Percentiles rank a stretch among this genome's conserved stretches.
These are phyloP conservation scores for Zelopaecilomyces penicillatus DNA, from an alignment of 2,329 filamentous ascomycete species.

Conservation along the genomic window DNA sequence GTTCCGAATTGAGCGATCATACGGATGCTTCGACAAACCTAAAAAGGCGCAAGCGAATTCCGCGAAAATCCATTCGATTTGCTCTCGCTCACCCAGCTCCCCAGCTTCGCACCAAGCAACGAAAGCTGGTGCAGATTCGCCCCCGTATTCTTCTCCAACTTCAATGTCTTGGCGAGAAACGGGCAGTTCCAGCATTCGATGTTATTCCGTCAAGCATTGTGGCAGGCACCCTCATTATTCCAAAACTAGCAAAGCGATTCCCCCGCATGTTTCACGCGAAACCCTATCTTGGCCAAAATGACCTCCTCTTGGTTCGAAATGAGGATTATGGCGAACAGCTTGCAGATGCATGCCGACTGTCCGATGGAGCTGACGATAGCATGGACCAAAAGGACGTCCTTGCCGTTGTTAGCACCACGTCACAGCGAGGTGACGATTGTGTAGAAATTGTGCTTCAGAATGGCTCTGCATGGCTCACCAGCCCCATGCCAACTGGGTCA, in stretches of 20 bases:
- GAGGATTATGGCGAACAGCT: slow-evolving; percentile 48
- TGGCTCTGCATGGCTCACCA: slow-evolving; percentile 50
- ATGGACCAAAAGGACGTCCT: slow-evolving; percentile 47
- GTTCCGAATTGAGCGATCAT: slow-evolving; percentile 38
- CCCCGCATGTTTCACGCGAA: slow-evolving; percentile 56
- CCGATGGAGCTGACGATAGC: slow-evolving; percentile 36
- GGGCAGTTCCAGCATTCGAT: slow-evolving; percentile 62
- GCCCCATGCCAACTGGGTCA: slow-evolving; percentile 43
- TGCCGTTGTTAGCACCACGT: slow-evolving; percentile 58
- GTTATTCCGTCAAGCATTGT: slow-evolving; percentile 62
- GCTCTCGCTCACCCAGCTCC: slow-evolving; percentile 61
- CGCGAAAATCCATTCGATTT: slow-evolving; percentile 53
- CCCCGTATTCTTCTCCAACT: slow-evolving; percentile 64
- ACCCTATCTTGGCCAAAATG: slow-evolving; percentile 56
- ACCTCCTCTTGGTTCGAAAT: slow-evolving; percentile 62
- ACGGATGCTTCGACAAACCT: slow-evolving; percentile 30
- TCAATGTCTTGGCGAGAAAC: slow-evolving; percentile 53
- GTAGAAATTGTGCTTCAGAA: slow-evolving; percentile 60
- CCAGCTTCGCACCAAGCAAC: slow-evolving; percentile 49
- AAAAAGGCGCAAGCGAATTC: slow-evolving; percentile 34
- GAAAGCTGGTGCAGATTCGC: slow-evolving; percentile 57
- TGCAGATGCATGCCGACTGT: slow-evolving; percentile 13
- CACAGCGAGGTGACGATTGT: slow-evolving; percentile 39
- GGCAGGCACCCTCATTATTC: slow-evolving; percentile 46
- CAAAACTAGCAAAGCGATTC: slow-evolving; percentile 51